Percentiles rank a stretch among this genome's conserved stretches.
These are phyloP conservation scores for Geranium brycei DNA, from an alignment of 345 rosid genomes.

Conservation along the genomic window DNA sequence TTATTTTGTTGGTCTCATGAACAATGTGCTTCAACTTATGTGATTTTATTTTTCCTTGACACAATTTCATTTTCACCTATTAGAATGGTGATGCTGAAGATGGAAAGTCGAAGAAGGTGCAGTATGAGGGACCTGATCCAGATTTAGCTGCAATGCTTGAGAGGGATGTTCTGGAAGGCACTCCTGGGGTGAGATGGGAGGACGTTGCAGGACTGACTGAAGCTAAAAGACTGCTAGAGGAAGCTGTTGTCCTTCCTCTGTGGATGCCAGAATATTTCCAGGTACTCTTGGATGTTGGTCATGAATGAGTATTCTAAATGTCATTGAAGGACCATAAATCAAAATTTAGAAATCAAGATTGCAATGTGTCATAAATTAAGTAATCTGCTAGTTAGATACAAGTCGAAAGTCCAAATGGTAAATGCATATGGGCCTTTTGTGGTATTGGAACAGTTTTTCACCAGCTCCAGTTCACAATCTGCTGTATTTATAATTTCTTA, in stretches of 20 bases:
- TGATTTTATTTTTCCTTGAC: neutral
- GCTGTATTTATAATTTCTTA: too few relatives aligned
- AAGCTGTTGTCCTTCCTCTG: slow-evolving; percentile 98
- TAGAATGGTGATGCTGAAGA: slow-evolving; percentile 94
- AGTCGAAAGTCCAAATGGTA: neutral
- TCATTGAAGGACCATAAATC: neutral
- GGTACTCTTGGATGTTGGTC: slow-evolving; percentile 27
- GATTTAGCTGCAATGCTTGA: slow-evolving; percentile 98
- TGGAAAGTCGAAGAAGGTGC: slow-evolving; percentile 65
- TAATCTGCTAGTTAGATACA: neutral
- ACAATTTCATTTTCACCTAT: slow-evolving; percentile 12
- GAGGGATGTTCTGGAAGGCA: slow-evolving; percentile 96
- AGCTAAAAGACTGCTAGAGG: slow-evolving; percentile 97
- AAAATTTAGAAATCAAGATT: neutral
- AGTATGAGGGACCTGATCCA: slow-evolving; percentile 95
- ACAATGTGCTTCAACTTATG: neutral
- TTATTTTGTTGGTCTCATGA: neutral
- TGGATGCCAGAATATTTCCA: slow-evolving; percentile 99
- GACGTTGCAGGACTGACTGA: slow-evolving; percentile 98
- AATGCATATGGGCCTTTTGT: too few relatives aligned
- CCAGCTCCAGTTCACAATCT: too few relatives aligned
- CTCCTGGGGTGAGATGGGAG: slow-evolving; percentile 97
- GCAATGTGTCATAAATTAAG: neutral
- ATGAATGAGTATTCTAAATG: neutral
- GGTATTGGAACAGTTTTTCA: too few relatives aligned